Conservation (phyloP, 1,139 yeast species). For the Blastobotrys buckinghamii region DNA sequence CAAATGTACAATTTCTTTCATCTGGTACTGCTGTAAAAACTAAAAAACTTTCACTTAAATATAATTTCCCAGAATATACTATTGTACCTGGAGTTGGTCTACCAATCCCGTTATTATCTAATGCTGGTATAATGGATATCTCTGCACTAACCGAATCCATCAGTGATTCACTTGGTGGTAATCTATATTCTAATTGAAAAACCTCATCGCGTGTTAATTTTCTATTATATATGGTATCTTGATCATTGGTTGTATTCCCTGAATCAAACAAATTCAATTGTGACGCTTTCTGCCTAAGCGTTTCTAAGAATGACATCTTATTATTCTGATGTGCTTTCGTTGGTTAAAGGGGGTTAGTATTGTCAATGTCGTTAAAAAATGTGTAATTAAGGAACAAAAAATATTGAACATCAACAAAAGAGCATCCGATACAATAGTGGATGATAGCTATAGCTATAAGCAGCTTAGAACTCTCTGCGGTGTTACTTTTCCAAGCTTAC, state of each 20-base stretch:
- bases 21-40: slow-evolving; percentile 71
- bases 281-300: slow-evolving; percentile 46
- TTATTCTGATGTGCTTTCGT: not conserved
- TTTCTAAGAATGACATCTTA: slow-evolving; percentile 47
- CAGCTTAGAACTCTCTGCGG: no score
- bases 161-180: slow-evolving; percentile 67
- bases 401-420: no score
- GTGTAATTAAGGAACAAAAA: no score
- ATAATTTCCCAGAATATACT: slow-evolving; percentile 54
- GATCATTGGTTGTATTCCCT: slow-evolving; percentile 17
- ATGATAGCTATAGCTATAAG: no score
- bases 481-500: no score
- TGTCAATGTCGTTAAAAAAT: no score
- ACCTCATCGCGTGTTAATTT: slow-evolving; percentile 53
- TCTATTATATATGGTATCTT: slow-evolving; percentile 33
- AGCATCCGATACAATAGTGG: no score
- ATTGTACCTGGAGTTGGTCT: slow-evolving; percentile 10
- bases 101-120: slow-evolving; percentile 2
- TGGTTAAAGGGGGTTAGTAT: not conserved
- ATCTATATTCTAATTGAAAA: slow-evolving; percentile 56
- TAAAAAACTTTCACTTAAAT: slow-evolving; percentile 66
- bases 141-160: slow-evolving; percentile 68
- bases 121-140: slow-evolving; percentile 43
- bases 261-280: slow-evolving; percentile 38
- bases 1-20: slow-evolving; percentile 59